Percentiles rank a stretch among this genome's conserved stretches.
Conservation (phyloP, 176 grass and related monocot species). For the Aegilops bicornis region DNA sequence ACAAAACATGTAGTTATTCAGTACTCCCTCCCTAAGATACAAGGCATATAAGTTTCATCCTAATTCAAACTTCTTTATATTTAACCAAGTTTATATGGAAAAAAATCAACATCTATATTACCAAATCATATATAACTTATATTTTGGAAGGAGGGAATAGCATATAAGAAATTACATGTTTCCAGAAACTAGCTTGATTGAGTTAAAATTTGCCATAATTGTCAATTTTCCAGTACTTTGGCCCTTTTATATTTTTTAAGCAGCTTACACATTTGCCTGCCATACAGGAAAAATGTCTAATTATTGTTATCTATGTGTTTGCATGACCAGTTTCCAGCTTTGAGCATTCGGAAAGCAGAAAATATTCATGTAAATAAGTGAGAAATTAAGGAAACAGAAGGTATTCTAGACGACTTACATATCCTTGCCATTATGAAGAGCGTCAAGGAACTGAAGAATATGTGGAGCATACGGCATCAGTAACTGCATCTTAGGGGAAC, state of each 20-base stretch:
- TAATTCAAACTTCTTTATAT: neutral
- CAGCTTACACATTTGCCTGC: neutral
- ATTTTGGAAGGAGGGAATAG: neutral
- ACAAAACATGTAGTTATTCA: neutral
- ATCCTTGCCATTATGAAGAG: conserved; percentile 70
- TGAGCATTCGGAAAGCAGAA: neutral
- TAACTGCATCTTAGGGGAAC: conserved; percentile 63
- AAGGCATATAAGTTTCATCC: neutral
- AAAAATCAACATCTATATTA: neutral
- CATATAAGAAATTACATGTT: neutral
- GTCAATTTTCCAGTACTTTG: neutral
- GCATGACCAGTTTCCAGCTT: neutral
- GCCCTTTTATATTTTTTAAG: neutral
- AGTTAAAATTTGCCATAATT: neutral
- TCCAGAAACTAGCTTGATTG: neutral
- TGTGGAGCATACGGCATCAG: conserved; percentile 70
- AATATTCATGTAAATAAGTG: neutral
- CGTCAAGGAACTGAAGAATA: conserved; percentile 77
- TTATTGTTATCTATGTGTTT: neutral
- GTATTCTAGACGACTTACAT: conserved; percentile 48
- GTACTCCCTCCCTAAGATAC: neutral
- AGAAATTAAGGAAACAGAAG: conserved; percentile 18
- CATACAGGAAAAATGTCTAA: neutral
- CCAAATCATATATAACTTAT: neutral
- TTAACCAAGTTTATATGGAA: neutral